A percentile compares a stretch with the other conserved stretches of the same genome.
These are phyloP conservation scores for Lagenidium giganteum DNA, from an alignment of 352 stramenopile species.

Conservation along the genomic window DNA sequence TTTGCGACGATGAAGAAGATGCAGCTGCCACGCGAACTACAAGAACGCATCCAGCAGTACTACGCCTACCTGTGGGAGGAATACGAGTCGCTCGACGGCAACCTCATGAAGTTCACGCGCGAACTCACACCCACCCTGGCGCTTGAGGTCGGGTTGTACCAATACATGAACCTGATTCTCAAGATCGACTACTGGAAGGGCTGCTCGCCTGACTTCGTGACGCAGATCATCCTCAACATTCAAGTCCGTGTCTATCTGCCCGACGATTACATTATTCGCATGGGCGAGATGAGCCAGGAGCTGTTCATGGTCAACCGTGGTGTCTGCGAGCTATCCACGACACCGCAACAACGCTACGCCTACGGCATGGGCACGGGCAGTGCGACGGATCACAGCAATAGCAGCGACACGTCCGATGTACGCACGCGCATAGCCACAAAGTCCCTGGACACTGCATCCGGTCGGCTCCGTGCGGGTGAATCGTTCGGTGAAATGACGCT, in stretches of 20 bases:
- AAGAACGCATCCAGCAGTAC: slow-evolving; percentile 51
- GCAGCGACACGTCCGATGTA: slow-evolving; percentile 10
- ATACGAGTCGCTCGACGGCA: slow-evolving; percentile 51
- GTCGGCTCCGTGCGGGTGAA: slow-evolving; percentile 20
- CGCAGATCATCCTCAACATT: slow-evolving; percentile 12
- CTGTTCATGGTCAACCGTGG: slow-evolving; percentile 31
- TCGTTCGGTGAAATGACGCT: slow-evolving; percentile 34
- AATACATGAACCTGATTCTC: slow-evolving; percentile 9
- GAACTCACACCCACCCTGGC: slow-evolving; percentile 50
- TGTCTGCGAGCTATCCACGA: slow-evolving; percentile 17
- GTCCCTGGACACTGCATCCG: no score
- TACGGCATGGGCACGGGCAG: neutral
- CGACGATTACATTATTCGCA: slow-evolving; percentile 25
- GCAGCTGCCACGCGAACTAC: slow-evolving; percentile 25
- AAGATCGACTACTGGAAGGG: slow-evolving; percentile 15
- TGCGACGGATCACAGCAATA: slow-evolving; percentile 12
- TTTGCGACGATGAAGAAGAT: slow-evolving; percentile 46
- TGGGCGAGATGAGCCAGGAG: slow-evolving; percentile 17
- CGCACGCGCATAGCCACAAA: no score
- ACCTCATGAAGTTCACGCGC: slow-evolving; percentile 35
- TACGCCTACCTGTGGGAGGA: slow-evolving; percentile 59
- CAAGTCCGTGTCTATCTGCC: slow-evolving; percentile 21
- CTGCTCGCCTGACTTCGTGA: slow-evolving; percentile 20
- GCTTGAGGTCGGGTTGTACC: slow-evolving; percentile 37
- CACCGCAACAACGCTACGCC: neutral